Base-by-base conservation (phyloP, 2,329 filamentous ascomycete genomes). In the Aspergillus alliaceus region DNA sequence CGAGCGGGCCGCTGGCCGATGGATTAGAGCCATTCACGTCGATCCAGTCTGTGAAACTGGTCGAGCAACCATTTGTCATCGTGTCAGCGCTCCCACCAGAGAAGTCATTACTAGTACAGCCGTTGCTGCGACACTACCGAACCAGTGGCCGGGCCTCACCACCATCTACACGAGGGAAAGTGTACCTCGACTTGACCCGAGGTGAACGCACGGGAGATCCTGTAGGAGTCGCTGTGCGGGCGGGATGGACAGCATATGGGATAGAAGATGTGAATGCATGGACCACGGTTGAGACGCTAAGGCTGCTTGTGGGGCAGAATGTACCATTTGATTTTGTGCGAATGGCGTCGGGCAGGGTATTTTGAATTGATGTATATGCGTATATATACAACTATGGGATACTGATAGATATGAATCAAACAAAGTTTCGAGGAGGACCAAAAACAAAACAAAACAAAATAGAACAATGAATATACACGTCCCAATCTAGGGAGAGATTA, bases 281-380 rank as follows among this genome's bases (percentile, higher is more conserved):
- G 77, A 93, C 90, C 22, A 93, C 90, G 2, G 90, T 93, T 5
- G 90, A 95, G 75, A 93, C 87, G 49, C 75, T 95, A 54, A 81
- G 90, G 63, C 73, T 93, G 58, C 80, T 96, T 24, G 89, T 93
- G 11, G 91, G 91, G 9, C 90, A 95, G 76, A 95, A 95, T 71
- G 90, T 95, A 56, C 90, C 89, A 6, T 93, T 91, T 74, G 92
- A 90, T 75, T 96, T 96, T 77, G 91, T 95, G 40, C 82, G 90
- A 49, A 79, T 95, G 69, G 90, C 90, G 37, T 83, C 82, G 62
- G 85, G 84, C 24, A 75, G 83, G 64, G 81, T 80, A 20, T 66
- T 85, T 61, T 64, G 54, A 54, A 83, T 79, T 65, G 25, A 42
- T 50, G 35, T 22, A 25, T 42, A 24, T 25, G n/a, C 37, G 32